Evolutionary conservation across 306 rosid species (phyloP), one percentile per base, ranked within the genome.

Genomic region (Lathyrus sativus): DNA sequence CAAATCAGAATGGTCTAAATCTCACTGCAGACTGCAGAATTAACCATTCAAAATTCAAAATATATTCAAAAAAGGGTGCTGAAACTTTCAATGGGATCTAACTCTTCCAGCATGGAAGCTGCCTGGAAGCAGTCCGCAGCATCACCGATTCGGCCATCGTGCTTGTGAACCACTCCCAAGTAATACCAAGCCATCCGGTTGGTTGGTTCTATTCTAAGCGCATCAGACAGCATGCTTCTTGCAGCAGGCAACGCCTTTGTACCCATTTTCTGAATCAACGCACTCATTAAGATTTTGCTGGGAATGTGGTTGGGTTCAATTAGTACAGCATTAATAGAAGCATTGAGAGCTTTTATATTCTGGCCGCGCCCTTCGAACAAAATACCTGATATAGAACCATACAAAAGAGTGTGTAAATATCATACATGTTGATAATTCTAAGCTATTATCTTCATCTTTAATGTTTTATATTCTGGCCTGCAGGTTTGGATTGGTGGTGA

Each of bases 41-140:
- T 37, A 45, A 64, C 65, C 56, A 71, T 58, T 56, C 26, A 7
- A 12, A 51, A 62, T 24, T 4, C 14, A 12, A 46, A 58, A 44
- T 56, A 17, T 73, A 24, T 24, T 86, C 88, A 89, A 73, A 65
- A 73, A 65, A 86, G 17, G 54, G 81, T 68, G 87, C 78, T 77
- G 84, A 92, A 75, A 82, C 86, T 83, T 86, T 92, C 95, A 1
- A 89, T 72, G 13, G 98, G 96, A 76, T 87, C 92, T 2, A 90
- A 84, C 81, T 92, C 96, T 86, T 87, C 95, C 24, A 92, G 95
- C 89, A 92, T 89, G 67, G 88, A 85, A 48, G 98, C 96, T 70
- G 98, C 98, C 80, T 92, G 95, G 81, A 92, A 87, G 88, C 95
- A 92, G 75, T 92, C 96, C 15, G 81, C 84, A 12, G 96, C 98